Evolutionary conservation across 768 basidiomycete species (phyloP).

Genomic region (Kwoniella heveanensis): DNA sequence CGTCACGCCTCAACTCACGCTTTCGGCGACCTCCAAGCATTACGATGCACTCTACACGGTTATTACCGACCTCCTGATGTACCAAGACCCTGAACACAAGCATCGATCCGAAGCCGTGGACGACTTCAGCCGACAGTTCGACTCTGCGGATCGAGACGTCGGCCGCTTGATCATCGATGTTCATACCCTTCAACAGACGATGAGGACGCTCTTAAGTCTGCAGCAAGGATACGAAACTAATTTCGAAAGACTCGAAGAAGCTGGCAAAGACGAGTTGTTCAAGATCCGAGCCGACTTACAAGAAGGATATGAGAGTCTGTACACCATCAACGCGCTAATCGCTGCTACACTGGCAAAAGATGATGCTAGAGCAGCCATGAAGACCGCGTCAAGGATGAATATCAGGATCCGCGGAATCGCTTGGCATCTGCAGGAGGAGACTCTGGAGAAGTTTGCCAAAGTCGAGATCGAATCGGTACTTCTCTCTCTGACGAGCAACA

Average conservation of each 20-base stretch:
- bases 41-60: slow-evolving; percentile 84
- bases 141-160: slow-evolving; percentile 56
- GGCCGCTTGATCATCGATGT: slow-evolving; percentile 42
- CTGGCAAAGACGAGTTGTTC: slow-evolving; percentile 63
- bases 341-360: slow-evolving; percentile 79
- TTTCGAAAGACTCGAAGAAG: slow-evolving; percentile 54
- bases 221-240: slow-evolving; percentile 56
- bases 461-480: slow-evolving; percentile 76
- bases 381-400: slow-evolving; percentile 76
- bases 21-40: slow-evolving; percentile 78
- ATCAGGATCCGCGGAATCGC: slow-evolving; percentile 83
- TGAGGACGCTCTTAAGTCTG: slow-evolving; percentile 62
- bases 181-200: slow-evolving; percentile 65
- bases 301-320: slow-evolving; percentile 74
- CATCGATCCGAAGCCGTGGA: slow-evolving; percentile 75
- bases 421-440: slow-evolving; percentile 81
- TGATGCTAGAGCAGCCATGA: slow-evolving; percentile 65
- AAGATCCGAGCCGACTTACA: slow-evolving; percentile 73
- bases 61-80: slow-evolving; percentile 82
- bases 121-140: slow-evolving; percentile 80
- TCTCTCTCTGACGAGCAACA: slow-evolving; percentile 80
- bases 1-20: slow-evolving; percentile 80
- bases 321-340: slow-evolving; percentile 73
- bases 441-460: slow-evolving; percentile 75
- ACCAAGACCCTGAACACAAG: slow-evolving; percentile 82